Evolutionary conservation across 192 early-diverging fungal species (phyloP), one percentile per base, ranked within the genome.

Genomic region (Coemansia guatemalensis): DNA sequence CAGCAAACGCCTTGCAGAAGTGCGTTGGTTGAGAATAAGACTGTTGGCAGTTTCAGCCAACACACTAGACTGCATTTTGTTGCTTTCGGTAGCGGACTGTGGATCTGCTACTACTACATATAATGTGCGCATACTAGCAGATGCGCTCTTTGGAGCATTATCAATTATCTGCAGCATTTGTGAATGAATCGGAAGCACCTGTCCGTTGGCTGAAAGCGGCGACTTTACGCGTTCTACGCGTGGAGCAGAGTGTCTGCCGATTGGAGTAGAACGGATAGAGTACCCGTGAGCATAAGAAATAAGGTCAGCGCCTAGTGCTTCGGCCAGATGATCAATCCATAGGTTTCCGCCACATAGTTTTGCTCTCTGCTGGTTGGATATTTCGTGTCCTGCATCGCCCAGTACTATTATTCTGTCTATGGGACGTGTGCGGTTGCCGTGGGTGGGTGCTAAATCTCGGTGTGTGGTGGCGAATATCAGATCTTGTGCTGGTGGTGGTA

Each of bases 291-390:
- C 70, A 26, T 62, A 57, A 2, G 64, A 66, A 4, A 60, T n/a
- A 17, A 73, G 39, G 25, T 66, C 64, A 2, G 70, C 70, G 26
- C 54, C 35, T 9, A 73, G 70, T 0, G 64, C 53, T 18, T 73
- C 59, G n/a, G 70, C 64, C 12, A 73, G 17, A 48, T 73, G 70
- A 23, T 73, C 70, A 17, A 73, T 67, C 70, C 70, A 73, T 26
- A 73, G 41, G 21, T 62, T 62, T 35, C 70, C 70, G 25, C 70
- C 70, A 20, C 70, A 73, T 1, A 73, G 49, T 29, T 62, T 66
- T 18, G 70, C 54, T 1, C 70, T 53, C 48, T 53, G 48, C 8
- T 30, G 27, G 64, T 73, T 63, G 48, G 56, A 23, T 0, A 59
- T 62, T 12, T 72, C 69, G 54, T n/a, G 17, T 0, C 70, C 64